Evolutionary conservation across 441 rosid species (phyloP).

Genomic region (Viola pubescens): DNA sequence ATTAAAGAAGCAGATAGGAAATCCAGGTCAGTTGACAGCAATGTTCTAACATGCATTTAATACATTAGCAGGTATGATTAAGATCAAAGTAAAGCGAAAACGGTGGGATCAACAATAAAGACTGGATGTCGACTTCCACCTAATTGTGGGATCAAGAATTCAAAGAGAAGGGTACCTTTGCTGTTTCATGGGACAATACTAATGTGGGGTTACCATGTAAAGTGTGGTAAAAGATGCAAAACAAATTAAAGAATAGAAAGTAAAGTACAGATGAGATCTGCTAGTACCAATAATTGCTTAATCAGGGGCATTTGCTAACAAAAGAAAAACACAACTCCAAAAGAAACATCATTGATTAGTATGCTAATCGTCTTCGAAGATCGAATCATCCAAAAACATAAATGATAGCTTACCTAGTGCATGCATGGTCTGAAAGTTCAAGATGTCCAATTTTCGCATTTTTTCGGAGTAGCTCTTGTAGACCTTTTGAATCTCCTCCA

Average conservation of each 20-base stretch:
- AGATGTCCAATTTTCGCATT: constrained; percentile 64
- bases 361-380: too few relatives aligned
- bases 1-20: too few relatives aligned
- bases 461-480: constrained; percentile 53
- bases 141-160: constrained; percentile 12
- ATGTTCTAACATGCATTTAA: too few relatives aligned
- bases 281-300: too few relatives aligned
- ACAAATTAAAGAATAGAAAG: background rate
- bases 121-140: constrained; percentile 14
- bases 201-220: background rate
- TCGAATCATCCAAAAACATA: too few relatives aligned
- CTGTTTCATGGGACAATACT: background rate
- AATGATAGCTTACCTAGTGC: constrained; percentile 43
- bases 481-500: constrained; percentile 51
- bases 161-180: constrained; percentile 8
- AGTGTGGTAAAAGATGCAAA: background rate
- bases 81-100: background rate
- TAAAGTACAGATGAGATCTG: too few relatives aligned
- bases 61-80: background rate
- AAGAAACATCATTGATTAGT: too few relatives aligned
- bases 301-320: too few relatives aligned
- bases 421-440: constrained; percentile 70
- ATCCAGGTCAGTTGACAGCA: too few relatives aligned
- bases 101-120: constrained; percentile 5
- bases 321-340: too few relatives aligned